Evolutionary conservation across 352 stramenopile species (phyloP).

Genomic region (Phytophthora citricola): DNA sequence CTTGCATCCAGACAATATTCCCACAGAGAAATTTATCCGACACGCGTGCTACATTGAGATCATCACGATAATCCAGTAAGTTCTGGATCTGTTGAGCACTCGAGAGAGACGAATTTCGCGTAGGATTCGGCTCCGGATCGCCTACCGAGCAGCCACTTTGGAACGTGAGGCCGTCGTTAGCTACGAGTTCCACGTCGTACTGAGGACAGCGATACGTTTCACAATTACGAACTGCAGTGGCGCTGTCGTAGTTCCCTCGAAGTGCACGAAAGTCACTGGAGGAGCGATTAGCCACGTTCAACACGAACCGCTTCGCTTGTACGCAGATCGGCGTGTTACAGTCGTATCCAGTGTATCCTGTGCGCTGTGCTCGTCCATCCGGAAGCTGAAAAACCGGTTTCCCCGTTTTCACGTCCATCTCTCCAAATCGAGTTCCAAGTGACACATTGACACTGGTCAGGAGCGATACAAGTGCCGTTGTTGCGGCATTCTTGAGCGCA

Average conservation of each 20-base stretch:
- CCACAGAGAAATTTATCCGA: slow-evolving; percentile 86
- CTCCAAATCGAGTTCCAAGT: slow-evolving; percentile 91
- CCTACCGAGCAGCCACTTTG: slow-evolving; percentile 93
- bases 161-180: slow-evolving; percentile 94
- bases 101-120: slow-evolving; percentile 35
- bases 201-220: slow-evolving; percentile 78
- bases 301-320: slow-evolving; percentile 88
- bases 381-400: slow-evolving; percentile 92
- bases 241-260: slow-evolving; percentile 62
- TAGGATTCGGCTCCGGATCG: slow-evolving; percentile 62
- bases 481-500: slow-evolving; percentile 94
- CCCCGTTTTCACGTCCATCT: slow-evolving; percentile 91
- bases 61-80: slow-evolving; percentile 60
- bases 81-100: slow-evolving; percentile 51
- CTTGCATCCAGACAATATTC: slow-evolving; percentile 91
- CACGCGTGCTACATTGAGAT: slow-evolving; percentile 59
- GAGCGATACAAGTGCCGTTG: slow-evolving; percentile 66
- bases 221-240: slow-evolving; percentile 42
- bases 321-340: slow-evolving; percentile 97
- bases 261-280: slow-evolving; percentile 55
- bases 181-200: slow-evolving; percentile 87
- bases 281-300: slow-evolving; percentile 73
- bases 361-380: slow-evolving; percentile 89
- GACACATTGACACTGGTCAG: slow-evolving; percentile 89
- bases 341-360: slow-evolving; percentile 96